phyloP scores from a whole-genome alignment of 371 early-diverging fungal species.

The Mortierella sp. region DNA sequence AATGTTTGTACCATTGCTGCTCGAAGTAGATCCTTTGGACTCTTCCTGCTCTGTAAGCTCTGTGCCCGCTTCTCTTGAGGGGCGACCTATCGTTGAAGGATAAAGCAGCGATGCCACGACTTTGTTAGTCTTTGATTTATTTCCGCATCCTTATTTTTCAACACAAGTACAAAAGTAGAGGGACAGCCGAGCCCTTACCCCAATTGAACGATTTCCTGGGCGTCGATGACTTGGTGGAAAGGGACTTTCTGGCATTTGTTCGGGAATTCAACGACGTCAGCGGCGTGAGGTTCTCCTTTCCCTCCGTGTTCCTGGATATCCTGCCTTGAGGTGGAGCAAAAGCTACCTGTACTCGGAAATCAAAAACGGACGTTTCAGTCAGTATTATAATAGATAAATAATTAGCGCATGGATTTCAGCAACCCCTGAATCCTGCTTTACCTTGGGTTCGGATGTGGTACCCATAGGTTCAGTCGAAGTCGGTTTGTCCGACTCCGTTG shows the following conservation, averaged over 20 bases:
- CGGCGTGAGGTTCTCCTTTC: constrained; percentile 27
- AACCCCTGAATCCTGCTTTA: neutral
- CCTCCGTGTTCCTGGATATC: constrained; percentile 26
- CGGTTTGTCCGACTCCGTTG: constrained; percentile 8
- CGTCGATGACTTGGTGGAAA: constrained; percentile 9
- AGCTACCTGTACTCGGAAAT: neutral
- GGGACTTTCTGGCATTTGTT: constrained; percentile 11
- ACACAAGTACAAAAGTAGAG: neutral
- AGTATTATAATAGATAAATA: no score
- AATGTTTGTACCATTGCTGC: neutral
- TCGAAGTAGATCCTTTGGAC: neutral
- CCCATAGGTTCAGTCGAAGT: neutral
- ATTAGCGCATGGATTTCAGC: neutral
- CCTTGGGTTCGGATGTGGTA: constrained; percentile 11
- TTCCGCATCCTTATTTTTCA: neutral
- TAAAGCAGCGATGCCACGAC: neutral
- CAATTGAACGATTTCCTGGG: constrained; percentile 29
- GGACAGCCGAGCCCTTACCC: constrained; percentile 2
- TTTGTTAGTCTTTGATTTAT: neutral
- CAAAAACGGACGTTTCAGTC: neutral
- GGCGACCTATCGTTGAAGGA: constrained; percentile 3
- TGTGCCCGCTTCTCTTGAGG: constrained; percentile 12
- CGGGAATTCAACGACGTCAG: constrained; percentile 16
- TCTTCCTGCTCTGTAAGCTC: constrained; percentile 20
- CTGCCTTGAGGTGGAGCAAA: constrained; percentile 18